Evolutionary conservation across 2,329 filamentous ascomycete genomes (phyloP), one percentile per base, ranked within the genome.

Genomic region (Apiospora malaysiana): DNA sequence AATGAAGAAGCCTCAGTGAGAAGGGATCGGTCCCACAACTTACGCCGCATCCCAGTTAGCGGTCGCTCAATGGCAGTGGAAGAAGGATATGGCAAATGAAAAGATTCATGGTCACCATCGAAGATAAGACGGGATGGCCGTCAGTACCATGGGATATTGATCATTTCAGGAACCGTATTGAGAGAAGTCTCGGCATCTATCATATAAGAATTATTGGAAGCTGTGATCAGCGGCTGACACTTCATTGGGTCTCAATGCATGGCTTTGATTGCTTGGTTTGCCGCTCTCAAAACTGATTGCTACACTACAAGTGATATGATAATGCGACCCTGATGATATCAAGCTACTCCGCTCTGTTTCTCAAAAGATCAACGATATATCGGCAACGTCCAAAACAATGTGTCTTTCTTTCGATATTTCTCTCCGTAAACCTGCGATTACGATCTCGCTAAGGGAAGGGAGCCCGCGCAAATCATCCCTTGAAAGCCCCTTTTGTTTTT

Each of bases 401-500:
- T 32, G 32, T 32, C 6, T 18, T 21, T 7, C 32, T 37, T 32
- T 32, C 27, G 27, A 40, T 27, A 63, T 40, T 40, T 32, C 32
- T n/a, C 21, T 37, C 27, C 27, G 18, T 7, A n/a, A 27, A 3
- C 16, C 56, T 21, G 21, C n/a, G 56, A 21, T 21, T 63, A n/a
- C 18, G 18, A 40, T 63, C 56, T 63, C 21, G 32, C 40, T 32
- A 32, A 14, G n/a, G 56, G 10, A 14, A 23, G 32, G 32, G 32
- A 32, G 32, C 32, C 3, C 3, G 32, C 32, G 27, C 56, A 40
- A 63, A 63, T 63, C 56, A 40, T 32, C 21, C 45, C 21, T n/a
- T 63, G 1, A 21, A 21, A 63, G 56, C 56, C 56, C 56, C 56
- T 63, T 59, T 63, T 45, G 42, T 14, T 63, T 63, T n/a, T 63